phyloP scores from a whole-genome alignment of 192 early-diverging fungal genomes.

The Phycomyces nitens region DNA sequence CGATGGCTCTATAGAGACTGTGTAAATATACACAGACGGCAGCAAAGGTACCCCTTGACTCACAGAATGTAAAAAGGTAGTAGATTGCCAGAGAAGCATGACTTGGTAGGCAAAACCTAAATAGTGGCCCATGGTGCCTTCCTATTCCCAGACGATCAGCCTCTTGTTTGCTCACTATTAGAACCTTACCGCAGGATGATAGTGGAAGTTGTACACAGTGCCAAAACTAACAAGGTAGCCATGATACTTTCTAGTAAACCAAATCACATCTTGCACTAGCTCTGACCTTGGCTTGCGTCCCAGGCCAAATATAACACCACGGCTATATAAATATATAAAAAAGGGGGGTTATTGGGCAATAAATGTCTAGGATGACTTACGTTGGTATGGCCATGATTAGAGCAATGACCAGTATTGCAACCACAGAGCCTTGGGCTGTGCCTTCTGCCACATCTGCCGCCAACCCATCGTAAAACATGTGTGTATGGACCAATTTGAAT shows the following conservation, averaged over 20 bases:
- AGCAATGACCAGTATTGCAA: slow-evolving; percentile 27
- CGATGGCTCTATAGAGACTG: slow-evolving; percentile 19
- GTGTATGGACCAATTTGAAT: slow-evolving; percentile 26
- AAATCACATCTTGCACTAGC: slow-evolving; percentile 17
- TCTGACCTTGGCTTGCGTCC: slow-evolving; percentile 7
- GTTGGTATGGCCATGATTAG: slow-evolving; percentile 28
- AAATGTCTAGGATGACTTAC: background rate
- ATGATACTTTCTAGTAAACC: slow-evolving; percentile 28
- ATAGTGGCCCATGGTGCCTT: slow-evolving; percentile 29
- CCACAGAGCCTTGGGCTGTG: slow-evolving; percentile 25
- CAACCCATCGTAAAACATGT: slow-evolving; percentile 30
- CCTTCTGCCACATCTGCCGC: slow-evolving; percentile 34
- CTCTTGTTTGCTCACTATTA: background rate
- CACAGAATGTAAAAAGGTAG: slow-evolving; percentile 25
- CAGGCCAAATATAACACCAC: slow-evolving; percentile 30
- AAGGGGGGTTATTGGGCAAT: background rate
- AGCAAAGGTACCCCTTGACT: too few species aligned
- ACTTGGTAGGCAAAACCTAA: slow-evolving; percentile 31
- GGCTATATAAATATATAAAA: slow-evolving; percentile 6
- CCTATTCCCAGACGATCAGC: slow-evolving; percentile 9
- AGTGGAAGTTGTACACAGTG: slow-evolving; percentile 33
- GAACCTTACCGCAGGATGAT: slow-evolving; percentile 28
- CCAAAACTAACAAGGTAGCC: slow-evolving; percentile 34
- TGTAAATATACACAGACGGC: background rate
- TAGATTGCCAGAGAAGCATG: slow-evolving; percentile 34